These are phyloP conservation scores for Ogataea nonfermentans DNA, from an alignment of 805 yeast species.

Conservation along the genomic window DNA sequence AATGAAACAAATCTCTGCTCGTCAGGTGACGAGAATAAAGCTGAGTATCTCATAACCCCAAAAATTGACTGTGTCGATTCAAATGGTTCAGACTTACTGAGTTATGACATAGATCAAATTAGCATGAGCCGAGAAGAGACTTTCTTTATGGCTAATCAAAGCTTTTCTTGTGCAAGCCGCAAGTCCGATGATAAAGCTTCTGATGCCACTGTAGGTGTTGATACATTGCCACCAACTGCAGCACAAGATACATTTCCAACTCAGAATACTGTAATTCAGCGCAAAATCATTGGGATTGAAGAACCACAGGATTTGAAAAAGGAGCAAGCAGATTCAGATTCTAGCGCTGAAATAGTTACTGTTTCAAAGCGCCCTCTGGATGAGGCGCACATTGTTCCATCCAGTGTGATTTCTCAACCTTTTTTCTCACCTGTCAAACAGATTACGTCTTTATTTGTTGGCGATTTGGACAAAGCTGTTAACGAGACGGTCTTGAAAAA, in stretches of 20 bases:
- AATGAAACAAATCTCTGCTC: background rate
- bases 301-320: conserved; percentile 3
- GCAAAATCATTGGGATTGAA: background rate
- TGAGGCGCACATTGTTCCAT: background rate
- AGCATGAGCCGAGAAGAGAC: conserved; percentile 5
- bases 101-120: conserved; percentile 11
- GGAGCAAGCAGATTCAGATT: conserved; percentile 16
- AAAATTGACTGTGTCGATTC: conserved; percentile 15
- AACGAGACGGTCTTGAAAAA: conserved; percentile 47
- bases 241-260: background rate
- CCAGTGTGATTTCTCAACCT: conserved; percentile 1
- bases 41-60: conserved; percentile 6
- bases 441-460: conserved; percentile 51
- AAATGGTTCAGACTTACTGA: conserved; percentile 3
- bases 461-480: conserved; percentile 52
- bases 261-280: conserved; percentile 1
- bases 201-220: conserved; percentile 5
- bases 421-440: conserved; percentile 9
- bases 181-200: background rate
- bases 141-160: background rate
- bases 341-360: conserved; percentile 22
- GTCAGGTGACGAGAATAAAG: background rate
- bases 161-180: conserved; percentile 1
- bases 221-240: conserved; percentile 4
- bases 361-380: conserved; percentile 10